Base-by-base conservation (phyloP, 2,329 filamentous ascomycete genomes). In the Aureobasidium sp. region DNA sequence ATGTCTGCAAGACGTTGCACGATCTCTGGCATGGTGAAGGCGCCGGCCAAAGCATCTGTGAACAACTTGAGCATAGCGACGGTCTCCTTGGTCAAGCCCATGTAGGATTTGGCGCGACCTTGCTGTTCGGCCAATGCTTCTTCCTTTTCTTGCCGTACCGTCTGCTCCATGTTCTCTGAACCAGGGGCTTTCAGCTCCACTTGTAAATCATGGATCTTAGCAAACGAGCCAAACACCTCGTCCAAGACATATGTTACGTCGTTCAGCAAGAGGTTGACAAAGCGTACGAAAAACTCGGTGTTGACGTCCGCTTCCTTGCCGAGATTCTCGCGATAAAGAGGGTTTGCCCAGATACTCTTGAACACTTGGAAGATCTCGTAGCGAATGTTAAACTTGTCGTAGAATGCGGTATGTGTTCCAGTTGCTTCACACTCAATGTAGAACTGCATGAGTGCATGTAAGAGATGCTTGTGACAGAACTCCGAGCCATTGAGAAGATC, bases 321-420 rank as follows among this genome's bases (percentile, higher is more conserved):
- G 54, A 99, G 80, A 70, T 95, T 90, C 65, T 91, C 85, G 66
- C 89, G 86, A 76, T 97, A 99, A 21, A 93, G 79, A 16, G 89
- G 84, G 69, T 97, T 97, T 7, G 86, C 80, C 94, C 94, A 99
- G 61, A 99, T 90, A 63, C 88, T 91, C 74, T 97, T 96, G 75
- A 99, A 94, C 62, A 99, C 90, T 75, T 97, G 91, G 78, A 97
- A 99, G 67, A 99, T 97, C 75, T 99, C 94, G 72, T 93, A 97
- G 53, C 94, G 89, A 64, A 99, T 97, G 72, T 96, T 97, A 77
- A 99, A 97, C 76, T 97, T 97, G 81, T 99, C 94, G 73, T 93
- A 97, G 74, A 97, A 99, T 66, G 92, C 89, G 0, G 86, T 91
- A 72, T 93, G 86, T 0, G 87, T 85, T 11, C 91, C 91, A 0